Evolutionary conservation across 2,329 filamentous ascomycete genomes (phyloP).

Genomic region (Myrmaecium sp.): DNA sequence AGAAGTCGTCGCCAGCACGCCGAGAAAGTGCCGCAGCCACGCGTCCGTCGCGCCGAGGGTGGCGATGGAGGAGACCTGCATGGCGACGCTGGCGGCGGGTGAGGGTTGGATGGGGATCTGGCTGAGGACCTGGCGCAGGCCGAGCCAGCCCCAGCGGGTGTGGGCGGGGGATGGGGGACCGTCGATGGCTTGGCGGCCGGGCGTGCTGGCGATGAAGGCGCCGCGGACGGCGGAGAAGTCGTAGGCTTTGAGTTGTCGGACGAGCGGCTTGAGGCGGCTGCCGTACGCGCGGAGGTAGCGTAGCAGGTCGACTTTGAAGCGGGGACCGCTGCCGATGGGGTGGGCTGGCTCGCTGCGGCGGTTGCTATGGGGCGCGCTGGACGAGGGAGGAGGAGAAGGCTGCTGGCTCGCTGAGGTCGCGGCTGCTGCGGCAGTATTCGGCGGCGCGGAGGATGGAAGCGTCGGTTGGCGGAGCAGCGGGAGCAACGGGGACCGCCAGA

Average conservation of each 20-base stretch:
- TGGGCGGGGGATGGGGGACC: constrained; percentile 23
- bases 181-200: constrained; percentile 43
- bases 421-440: too few species aligned
- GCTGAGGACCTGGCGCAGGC: constrained; percentile 41
- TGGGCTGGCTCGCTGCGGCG: constrained; percentile 2
- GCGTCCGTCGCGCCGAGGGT: constrained; percentile 53
- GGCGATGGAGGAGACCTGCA: constrained; percentile 67
- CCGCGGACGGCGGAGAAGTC: constrained; percentile 56
- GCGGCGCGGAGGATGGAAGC: background rate
- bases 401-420: constrained; percentile 1
- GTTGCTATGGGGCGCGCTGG: background rate
- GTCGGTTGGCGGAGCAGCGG: constrained; percentile 24
- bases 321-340: constrained; percentile 41
- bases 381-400: constrained; percentile 2
- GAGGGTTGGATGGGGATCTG: constrained; percentile 14
- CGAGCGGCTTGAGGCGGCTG: constrained; percentile 35
- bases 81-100: constrained; percentile 24
- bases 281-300: constrained; percentile 59
- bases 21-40: constrained; percentile 52
- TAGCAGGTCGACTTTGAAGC: constrained; percentile 62
- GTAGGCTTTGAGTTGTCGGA: constrained; percentile 39
- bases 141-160: constrained; percentile 63
- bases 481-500: constrained; percentile 61
- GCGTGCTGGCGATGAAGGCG: constrained; percentile 62
- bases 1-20: constrained; percentile 17